Evolutionary conservation across 306 rosid genomes (phyloP).

Genomic region (Ochetophila trinervis): DNA sequence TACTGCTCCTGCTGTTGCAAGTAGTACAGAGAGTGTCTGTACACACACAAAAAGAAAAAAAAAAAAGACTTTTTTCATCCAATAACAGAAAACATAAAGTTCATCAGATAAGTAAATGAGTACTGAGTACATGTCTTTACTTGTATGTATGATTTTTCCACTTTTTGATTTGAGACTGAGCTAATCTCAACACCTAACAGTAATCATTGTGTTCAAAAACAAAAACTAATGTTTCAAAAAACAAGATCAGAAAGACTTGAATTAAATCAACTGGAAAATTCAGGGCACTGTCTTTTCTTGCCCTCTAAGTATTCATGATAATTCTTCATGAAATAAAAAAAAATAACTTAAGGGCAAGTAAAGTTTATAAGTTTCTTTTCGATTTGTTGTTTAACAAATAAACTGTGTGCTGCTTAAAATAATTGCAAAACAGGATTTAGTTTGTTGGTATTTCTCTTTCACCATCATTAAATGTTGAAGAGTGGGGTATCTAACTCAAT

Average conservation of each 20-base stretch:
- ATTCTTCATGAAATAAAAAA: constrained; percentile 1
- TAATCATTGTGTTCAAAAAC: constrained; percentile 31
- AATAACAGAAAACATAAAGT: background rate
- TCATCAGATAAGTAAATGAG: constrained; percentile 1
- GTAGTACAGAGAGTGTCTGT: constrained; percentile 60
- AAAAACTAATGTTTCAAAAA: constrained; percentile 28
- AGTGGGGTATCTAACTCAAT: constrained; percentile 23
- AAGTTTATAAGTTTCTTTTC: background rate
- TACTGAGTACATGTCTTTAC: background rate
- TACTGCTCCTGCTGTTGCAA: constrained; percentile 80
- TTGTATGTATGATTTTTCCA: background rate
- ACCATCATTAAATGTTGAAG: constrained; percentile 39
- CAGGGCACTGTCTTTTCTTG: constrained; percentile 35
- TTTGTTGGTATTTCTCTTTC: constrained; percentile 21
- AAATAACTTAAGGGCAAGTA: constrained; percentile 3
- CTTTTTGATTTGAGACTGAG: constrained; percentile 15
- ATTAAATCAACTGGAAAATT: constrained; percentile 20
- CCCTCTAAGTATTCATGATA: constrained; percentile 49
- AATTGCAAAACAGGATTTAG: constrained; percentile 24
- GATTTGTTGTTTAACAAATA: constrained; percentile 14
- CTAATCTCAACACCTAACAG: constrained; percentile 25
- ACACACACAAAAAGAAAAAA: constrained; percentile 17
- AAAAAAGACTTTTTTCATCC: background rate
- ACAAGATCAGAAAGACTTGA: constrained; percentile 10
- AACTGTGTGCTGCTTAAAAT: constrained; percentile 31